Conservation (phyloP, 2,329 filamentous ascomycete species). For the Colletotrichum sp. region DNA sequence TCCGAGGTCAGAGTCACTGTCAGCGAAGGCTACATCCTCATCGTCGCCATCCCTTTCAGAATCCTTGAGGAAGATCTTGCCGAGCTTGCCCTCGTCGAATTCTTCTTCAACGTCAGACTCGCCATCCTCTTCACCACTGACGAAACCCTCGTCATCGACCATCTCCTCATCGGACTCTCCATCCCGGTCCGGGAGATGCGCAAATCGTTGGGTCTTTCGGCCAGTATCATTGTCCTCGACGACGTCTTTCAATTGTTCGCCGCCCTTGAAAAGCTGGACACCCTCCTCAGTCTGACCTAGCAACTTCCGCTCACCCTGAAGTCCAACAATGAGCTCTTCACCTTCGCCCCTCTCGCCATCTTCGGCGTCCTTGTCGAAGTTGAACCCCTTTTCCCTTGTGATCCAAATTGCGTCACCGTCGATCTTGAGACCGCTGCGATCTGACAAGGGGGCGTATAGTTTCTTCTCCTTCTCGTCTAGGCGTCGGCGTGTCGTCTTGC, state of each 20-base stretch:
- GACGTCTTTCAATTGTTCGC: conserved; percentile 67
- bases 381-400: conserved; percentile 72
- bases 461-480: conserved; percentile 97
- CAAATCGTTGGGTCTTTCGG: conserved; percentile 62
- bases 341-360: conserved; percentile 84
- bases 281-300: conserved; percentile 84
- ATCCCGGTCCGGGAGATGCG: conserved; percentile 64
- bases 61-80: conserved; percentile 63
- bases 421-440: conserved; percentile 93
- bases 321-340: conserved; percentile 89
- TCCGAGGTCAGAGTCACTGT: conserved; percentile 95
- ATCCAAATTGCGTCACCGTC: conserved; percentile 98
- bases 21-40: conserved; percentile 87
- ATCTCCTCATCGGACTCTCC: conserved; percentile 46
- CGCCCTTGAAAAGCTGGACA: conserved; percentile 84
- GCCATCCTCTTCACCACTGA: conserved; percentile 57
- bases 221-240: conserved; percentile 60
- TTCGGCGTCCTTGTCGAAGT: conserved; percentile 72
- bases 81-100: conserved; percentile 64
- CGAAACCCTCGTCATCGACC: conserved; percentile 58
- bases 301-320: conserved; percentile 82
- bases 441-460: conserved; percentile 96
- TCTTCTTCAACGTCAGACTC: conserved; percentile 60
- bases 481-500: conserved; percentile 79
- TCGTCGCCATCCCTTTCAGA: conserved; percentile 57